Conservation (phyloP, 139 green algal genomes). For the Protoeuglena noctilucae region DNA sequence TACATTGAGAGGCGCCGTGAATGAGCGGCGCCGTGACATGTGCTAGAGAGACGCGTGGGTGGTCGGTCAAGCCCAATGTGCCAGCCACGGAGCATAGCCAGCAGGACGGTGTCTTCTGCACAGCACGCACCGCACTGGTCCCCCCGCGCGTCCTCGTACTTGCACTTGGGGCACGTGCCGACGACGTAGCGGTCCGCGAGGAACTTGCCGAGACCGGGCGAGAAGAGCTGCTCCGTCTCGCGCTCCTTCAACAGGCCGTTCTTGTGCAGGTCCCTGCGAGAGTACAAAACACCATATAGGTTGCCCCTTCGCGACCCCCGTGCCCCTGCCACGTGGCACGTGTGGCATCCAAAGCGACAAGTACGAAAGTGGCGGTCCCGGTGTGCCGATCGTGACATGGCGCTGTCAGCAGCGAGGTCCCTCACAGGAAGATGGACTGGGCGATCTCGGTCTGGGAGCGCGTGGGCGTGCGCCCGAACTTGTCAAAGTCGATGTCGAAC, state of each 20-base stretch:
- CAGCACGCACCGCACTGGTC: too few species aligned
- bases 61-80: too few species aligned
- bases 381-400: too few species aligned
- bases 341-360: too few species aligned
- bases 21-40: too few species aligned
- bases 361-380: too few species aligned
- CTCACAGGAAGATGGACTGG: constrained; percentile 32
- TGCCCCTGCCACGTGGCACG: too few species aligned
- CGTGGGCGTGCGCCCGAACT: constrained; percentile 83
- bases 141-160: constrained; percentile 68
- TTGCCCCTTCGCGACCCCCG: not conserved
- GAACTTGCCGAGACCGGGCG: constrained; percentile 67
- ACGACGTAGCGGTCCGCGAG: constrained; percentile 85
- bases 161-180: constrained; percentile 88
- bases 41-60: too few species aligned
- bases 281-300: not conserved
- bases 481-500: constrained; percentile 92
- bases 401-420: too few species aligned
- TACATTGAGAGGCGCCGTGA: too few species aligned
- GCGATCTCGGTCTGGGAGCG: constrained; percentile 48
- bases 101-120: too few species aligned
- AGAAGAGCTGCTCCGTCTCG: constrained; percentile 76
- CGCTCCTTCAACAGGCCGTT: constrained; percentile 36
- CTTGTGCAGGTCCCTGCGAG: constrained; percentile 22
- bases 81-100: too few species aligned